These are phyloP conservation scores for Clathrus columnatus DNA, from an alignment of 768 basidiomycete genomes.

Conservation along the genomic window DNA sequence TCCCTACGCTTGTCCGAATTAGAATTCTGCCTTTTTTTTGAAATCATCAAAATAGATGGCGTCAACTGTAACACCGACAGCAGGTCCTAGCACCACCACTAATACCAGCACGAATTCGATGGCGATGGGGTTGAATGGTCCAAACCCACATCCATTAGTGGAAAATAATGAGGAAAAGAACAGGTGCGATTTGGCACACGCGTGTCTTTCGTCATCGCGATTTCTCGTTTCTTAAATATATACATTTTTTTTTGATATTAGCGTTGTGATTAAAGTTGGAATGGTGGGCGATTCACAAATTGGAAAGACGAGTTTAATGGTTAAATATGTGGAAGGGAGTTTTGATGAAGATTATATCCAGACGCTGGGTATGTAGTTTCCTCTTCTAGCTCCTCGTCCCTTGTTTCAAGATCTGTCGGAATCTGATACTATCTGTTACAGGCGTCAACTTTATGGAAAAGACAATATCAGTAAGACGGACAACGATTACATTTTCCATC, in stretches of 20 bases:
- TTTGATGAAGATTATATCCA: constrained; percentile 99
- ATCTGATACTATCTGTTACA: constrained; percentile 14
- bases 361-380: constrained; percentile 70
- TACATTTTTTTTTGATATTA: constrained; percentile 19
- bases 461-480: constrained; percentile 95
- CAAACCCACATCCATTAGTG: constrained; percentile 36
- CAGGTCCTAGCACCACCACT: constrained; percentile 6
- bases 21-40: not conserved
- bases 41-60: not conserved
- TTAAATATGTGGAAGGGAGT: constrained; percentile 98
- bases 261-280: constrained; percentile 95
- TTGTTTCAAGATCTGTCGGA: not conserved
- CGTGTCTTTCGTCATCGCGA: not conserved
- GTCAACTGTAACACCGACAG: constrained; percentile 6
- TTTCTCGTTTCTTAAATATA: not conserved
- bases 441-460: constrained; percentile 99
- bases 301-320: constrained; percentile 98
- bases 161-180: constrained; percentile 72
- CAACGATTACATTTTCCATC: constrained; percentile 98
- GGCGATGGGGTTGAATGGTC: too few species aligned
- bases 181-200: constrained; percentile 31
- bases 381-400: not conserved
- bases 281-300: constrained; percentile 99
- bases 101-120: not conserved
- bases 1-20: too few species aligned